These are phyloP conservation scores for Neofusicoccum umdonicola DNA, from an alignment of 2,329 filamentous ascomycete genomes.

Conservation along the genomic window DNA sequence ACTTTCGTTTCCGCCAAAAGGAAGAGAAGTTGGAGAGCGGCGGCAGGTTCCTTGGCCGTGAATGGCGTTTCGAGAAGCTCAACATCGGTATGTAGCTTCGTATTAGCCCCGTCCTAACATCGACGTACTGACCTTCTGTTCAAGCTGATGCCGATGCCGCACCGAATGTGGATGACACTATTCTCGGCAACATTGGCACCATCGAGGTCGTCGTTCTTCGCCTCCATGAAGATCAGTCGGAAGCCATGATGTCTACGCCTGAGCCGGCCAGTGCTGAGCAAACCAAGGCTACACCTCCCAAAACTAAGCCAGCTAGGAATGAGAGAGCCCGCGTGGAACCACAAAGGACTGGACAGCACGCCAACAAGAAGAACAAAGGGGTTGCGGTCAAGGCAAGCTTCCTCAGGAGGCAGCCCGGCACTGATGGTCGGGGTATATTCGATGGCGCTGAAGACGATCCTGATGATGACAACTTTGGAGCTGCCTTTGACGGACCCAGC, in stretches of 20 bases:
- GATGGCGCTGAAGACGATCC: background rate
- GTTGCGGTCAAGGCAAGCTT: background rate
- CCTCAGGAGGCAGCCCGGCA: background rate
- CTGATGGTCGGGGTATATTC: background rate
- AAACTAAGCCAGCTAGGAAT: background rate
- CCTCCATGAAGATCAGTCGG: conserved; percentile 30
- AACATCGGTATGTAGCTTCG: conserved; percentile 41
- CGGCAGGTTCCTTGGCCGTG: conserved; percentile 49
- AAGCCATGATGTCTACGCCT: background rate
- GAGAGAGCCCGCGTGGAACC: background rate
- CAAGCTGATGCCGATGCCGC: conserved; percentile 34
- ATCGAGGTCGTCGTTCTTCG: conserved; percentile 50
- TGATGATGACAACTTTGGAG: background rate
- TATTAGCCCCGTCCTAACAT: too few relatives aligned
- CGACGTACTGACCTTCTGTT: background rate
- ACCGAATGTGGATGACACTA: conserved; percentile 27
- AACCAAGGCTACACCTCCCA: background rate
- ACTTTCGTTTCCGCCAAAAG: conserved; percentile 54
- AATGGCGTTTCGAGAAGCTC: conserved; percentile 54
- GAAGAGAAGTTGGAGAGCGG: conserved; percentile 46
- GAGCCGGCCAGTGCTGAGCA: too few relatives aligned
- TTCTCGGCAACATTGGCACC: conserved; percentile 42
- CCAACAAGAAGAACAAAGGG: background rate
- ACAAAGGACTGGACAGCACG: background rate
- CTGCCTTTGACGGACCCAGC: background rate